phyloP scores from a whole-genome alignment of 1,139 yeast genomes.

The Suzukiozyma palmioleophila region DNA sequence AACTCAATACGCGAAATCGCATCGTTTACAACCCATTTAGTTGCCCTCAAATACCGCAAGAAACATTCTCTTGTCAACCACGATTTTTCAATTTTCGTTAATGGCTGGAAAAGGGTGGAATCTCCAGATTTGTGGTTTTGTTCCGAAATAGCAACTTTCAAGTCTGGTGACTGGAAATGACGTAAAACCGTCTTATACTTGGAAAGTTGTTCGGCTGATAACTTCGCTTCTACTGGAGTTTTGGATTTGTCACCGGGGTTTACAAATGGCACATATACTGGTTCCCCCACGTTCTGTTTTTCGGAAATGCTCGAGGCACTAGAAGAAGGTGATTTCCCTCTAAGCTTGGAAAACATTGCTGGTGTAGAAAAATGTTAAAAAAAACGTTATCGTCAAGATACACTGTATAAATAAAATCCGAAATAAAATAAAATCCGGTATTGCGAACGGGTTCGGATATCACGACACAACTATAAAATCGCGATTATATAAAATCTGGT shows the following conservation, averaged over 20 bases:
- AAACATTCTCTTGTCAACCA: constrained; percentile 49
- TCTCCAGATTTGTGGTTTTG: constrained; percentile 29
- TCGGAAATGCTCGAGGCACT: constrained; percentile 1
- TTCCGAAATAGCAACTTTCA: constrained; percentile 37
- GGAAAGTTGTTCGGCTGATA: constrained; percentile 50
- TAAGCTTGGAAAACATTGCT: constrained; percentile 2
- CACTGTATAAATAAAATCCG: no score
- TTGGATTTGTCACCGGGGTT: constrained; percentile 42
- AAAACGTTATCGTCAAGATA: background rate
- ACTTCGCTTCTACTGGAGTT: constrained; percentile 47
- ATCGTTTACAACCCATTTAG: constrained; percentile 39
- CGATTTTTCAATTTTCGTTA: constrained; percentile 32
- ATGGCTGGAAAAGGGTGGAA: constrained; percentile 12
- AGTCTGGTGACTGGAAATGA: constrained; percentile 51
- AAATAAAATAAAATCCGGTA: no score
- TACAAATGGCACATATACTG: constrained; percentile 45
- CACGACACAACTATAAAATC: no score
- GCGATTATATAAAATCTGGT: no score
- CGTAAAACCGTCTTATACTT: constrained; percentile 57
- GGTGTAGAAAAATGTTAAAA: background rate
- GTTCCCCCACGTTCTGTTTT: background rate
- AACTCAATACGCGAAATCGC: constrained; percentile 40
- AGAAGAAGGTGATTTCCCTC: background rate
- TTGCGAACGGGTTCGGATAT: no score
- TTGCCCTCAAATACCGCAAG: constrained; percentile 43